phyloP scores from a whole-genome alignment of 305 asterid species.

The Fraxinus greggii region DNA sequence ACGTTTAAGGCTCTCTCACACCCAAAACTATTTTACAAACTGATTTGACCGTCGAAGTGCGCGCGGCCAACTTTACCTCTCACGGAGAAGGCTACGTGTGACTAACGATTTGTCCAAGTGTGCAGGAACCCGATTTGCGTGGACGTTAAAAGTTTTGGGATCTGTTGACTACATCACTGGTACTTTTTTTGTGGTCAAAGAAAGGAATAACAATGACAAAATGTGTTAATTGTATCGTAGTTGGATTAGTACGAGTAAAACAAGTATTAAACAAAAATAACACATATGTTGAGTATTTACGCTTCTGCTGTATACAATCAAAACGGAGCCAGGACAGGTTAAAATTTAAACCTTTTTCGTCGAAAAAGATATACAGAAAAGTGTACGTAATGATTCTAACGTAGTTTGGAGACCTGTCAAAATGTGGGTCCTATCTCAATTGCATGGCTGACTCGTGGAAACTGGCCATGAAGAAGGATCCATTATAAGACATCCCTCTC shows the following conservation, averaged over 20 bases:
- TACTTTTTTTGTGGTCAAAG: no score
- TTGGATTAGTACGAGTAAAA: neutral
- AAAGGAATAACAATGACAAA: neutral
- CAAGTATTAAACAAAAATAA: no score
- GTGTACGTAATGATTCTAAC: neutral
- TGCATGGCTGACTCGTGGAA: slow-evolving; percentile 60
- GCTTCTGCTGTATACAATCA: neutral
- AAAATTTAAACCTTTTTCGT: neutral
- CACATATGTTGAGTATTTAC: neutral
- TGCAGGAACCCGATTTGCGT: no score
- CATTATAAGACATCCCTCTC: slow-evolving; percentile 20
- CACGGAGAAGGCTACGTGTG: no score
- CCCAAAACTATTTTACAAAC: no score
- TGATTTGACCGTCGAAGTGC: no score
- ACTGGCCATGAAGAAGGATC: slow-evolving; percentile 8
- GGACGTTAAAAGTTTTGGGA: no score
- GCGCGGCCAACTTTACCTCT: no score
- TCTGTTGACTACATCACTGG: no score
- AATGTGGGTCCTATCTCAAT: slow-evolving; percentile 28
- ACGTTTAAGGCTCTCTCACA: no score
- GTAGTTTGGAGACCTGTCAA: slow-evolving; percentile 17
- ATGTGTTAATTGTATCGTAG: neutral
- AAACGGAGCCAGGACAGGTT: neutral
- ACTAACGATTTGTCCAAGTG: no score
- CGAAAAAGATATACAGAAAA: neutral